Conservation (phyloP, 1,284 basidiomycete species). For the Leccinum huronense region DNA sequence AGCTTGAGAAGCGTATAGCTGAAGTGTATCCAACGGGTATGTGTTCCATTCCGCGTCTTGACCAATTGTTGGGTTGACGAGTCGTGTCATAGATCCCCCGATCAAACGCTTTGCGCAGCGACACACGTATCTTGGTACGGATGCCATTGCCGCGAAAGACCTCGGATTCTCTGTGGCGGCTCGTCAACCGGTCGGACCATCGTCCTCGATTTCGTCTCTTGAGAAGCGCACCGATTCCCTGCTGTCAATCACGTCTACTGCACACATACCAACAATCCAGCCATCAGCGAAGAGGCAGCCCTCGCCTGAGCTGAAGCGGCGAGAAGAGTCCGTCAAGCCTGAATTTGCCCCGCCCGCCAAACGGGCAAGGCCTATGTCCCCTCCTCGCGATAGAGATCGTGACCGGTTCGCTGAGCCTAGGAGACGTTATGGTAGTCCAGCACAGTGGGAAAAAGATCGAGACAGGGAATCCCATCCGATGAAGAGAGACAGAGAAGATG, state of each 20-base stretch:
- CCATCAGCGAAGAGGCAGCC: slow-evolving; percentile 26
- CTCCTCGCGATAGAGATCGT: slow-evolving; percentile 50
- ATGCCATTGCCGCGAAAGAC: slow-evolving; percentile 87
- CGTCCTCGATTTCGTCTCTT: slow-evolving; percentile 35
- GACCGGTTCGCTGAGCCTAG: slow-evolving; percentile 47
- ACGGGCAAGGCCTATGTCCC: slow-evolving; percentile 52
- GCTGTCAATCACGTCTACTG: slow-evolving; percentile 38
- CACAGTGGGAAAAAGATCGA: slow-evolving; percentile 48
- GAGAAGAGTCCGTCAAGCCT: slow-evolving; percentile 41
- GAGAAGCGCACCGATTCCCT: slow-evolving; percentile 49
- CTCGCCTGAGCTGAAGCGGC: slow-evolving; percentile 41
- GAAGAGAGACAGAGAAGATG: slow-evolving; percentile 50
- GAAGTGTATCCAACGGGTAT: slow-evolving; percentile 85
- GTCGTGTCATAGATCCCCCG: slow-evolving; percentile 61
- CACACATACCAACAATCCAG: slow-evolving; percentile 31
- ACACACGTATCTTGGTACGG: slow-evolving; percentile 84
- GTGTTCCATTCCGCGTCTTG: slow-evolving; percentile 14
- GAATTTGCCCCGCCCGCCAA: slow-evolving; percentile 53
- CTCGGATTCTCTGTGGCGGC: slow-evolving; percentile 69
- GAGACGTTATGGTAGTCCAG: slow-evolving; percentile 45
- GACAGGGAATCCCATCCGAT: slow-evolving; percentile 43
- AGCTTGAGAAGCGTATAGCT: slow-evolving; percentile 84
- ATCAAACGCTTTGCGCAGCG: slow-evolving; percentile 91
- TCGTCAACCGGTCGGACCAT: slow-evolving; percentile 36
- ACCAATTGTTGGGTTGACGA: neutral